Evolutionary conservation across 2,329 filamentous ascomycete genomes (phyloP), one percentile per base, ranked within the genome.

Genomic region (Botrytis tulipae): DNA sequence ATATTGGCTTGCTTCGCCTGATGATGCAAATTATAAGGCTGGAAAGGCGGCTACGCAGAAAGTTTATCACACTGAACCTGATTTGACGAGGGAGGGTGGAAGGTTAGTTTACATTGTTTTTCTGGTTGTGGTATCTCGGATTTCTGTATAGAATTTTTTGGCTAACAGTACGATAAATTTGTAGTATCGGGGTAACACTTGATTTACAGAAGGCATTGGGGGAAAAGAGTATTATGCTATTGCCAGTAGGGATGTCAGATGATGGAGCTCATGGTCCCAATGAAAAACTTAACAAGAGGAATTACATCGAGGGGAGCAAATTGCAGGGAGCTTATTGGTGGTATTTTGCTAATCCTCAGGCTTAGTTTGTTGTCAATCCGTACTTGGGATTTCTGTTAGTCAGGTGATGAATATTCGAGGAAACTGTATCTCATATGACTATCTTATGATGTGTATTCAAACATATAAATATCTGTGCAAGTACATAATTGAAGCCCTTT

Each of bases 51-150:
- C 70, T 8, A 69, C 61, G 48, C 42, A 72, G 48, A 68, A 35
- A 32, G 70, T 72, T 59, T 72, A 65, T 22, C 29, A 35, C 1
- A 57, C 37, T 1, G 61, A 59, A n/a, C 63, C 62, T 14, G 70
- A 72, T 72, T 68, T 68, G 32, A 72, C 62, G 18, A 48, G 70
- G 4, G 70, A 72, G 42, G 70, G 70, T 9, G 70, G 70, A 57
- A 69, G 67, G 67, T 69, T 22, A 32, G 67, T 69, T 22, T 32
- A 42, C 10, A 8, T 3, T 16, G 16, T 42, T 42, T 59, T 12
- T 32, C 18, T 16, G 20, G 10, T 25, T 40, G 14, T 22, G 37
- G 4, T 2, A 25, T 14, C 16, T 32, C 5, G 9, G 3, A 4
- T 25, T 2, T 54, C 12, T 54, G 5, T 25, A 4, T 44, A 37